Evolutionary conservation across 1,139 yeast species (phyloP), one percentile per base, ranked within the genome.

Genomic region (Pichia sp.): DNA sequence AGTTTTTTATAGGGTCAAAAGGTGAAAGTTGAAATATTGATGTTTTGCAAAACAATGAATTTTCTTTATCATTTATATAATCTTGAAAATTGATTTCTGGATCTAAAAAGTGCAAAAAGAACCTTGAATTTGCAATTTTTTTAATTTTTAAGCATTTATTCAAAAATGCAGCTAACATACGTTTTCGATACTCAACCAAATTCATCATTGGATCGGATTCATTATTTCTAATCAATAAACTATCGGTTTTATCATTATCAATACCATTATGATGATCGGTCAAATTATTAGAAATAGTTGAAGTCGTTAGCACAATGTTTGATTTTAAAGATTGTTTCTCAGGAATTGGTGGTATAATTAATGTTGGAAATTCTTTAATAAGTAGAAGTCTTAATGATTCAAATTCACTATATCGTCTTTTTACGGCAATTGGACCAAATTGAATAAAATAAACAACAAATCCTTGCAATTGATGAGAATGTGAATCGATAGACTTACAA

Each of bases 261-360:
- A 24, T 43, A 31, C 20, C 31, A 23, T 25, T 20, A 28, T 35
- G 29, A 24, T 32, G 35, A 24, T 43, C 41, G 2, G 41, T 10
- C 10, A 22, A 27, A 35, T 37, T 46, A 10, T 26, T 35, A 2
- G 40, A 25, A 9, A 47, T 23, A 2, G 46, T 16, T 9, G 48
- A 39, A 6, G 63, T 59, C 2, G 61, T 59, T 16, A 58, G 50
- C 8, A 58, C 53, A 28, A 63, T 49, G 41, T 58, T 62, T 4
- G 66, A 61, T 11, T 54, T 57, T 23, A 63, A 46, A 24, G 84
- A 70, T 59, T 92, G 96, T 64, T 92, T 92, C 52, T 90, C 96
- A 0, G 98, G 98, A 32, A 94, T 87, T 0, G 97, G 96, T 2
- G 98, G 98, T 6, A 92, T 77, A 6, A 92, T 73, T 12, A 81